Base-by-base conservation (phyloP, 148 eudicot genomes). In the Limonium bicolor region DNA sequence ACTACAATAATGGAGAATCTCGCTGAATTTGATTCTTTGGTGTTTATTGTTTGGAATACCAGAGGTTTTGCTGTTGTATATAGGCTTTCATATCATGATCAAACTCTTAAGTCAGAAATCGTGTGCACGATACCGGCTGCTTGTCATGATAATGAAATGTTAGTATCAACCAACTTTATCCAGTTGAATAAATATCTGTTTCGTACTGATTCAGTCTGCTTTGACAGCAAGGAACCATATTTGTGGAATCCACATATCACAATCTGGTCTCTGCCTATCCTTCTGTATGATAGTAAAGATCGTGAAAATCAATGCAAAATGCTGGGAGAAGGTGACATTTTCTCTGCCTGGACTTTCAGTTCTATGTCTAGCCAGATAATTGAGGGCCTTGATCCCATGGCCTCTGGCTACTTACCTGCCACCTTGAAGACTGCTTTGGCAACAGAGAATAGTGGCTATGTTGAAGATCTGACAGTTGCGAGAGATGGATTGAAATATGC, bases 171-270 rank as follows among this genome's bases (percentile, higher is more conserved):
- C 55, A 56, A 50, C 39, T 76, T 75, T 59, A 51, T 69, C 63
- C 78, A 70, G 18, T 36, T 85, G 53, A 60, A 58, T 30, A 18
- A 53, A n/a, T 57, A 50, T 58, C 59, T 92, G 52, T 54, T 92
- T 45, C 82, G 86, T 28, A 60, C 78, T 53, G 77, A 78, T 58
- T 85, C 94, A 40, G 36, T 67, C 59, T 75, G 80, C 71, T 63
- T 57, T 47, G 61, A 59, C 25, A 46, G 40, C 41, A 67, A 78
- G 54, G 78, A 81, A 50, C 83, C 81, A 59, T 57, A 51, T 39
- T 60, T 70, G 39, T 85, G 94, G 94, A 78, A 70, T 60, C 99
- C 99, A 51, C 64, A 48, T 56, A 60, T 92, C 55, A 76, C 93
- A 27, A 36, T 75, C 32, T 85, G 95, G 99, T 67, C 65, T 20